phyloP scores from a whole-genome alignment of 2,329 filamentous ascomycete genomes.

The Penicillium verrucosum region DNA sequence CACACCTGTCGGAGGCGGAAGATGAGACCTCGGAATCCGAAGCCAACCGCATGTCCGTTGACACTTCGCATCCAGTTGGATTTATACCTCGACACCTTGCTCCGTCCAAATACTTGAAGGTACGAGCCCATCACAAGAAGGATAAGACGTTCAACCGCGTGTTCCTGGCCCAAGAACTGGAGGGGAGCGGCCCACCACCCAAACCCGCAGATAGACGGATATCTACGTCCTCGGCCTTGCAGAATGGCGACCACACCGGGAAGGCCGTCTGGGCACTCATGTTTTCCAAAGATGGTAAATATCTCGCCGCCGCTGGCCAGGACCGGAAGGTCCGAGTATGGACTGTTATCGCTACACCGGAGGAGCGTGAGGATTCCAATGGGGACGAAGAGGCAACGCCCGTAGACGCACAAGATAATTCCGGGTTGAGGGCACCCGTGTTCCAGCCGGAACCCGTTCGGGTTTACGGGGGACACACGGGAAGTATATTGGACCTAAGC shows the following conservation, averaged over 20 bases:
- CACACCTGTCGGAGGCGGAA: slow-evolving; percentile 46
- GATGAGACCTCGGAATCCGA: slow-evolving; percentile 68
- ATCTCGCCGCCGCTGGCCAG: slow-evolving; percentile 86
- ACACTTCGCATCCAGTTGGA: slow-evolving; percentile 72
- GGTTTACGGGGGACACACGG: slow-evolving; percentile 79
- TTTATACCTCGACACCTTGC: slow-evolving; percentile 86
- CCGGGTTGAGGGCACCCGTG: slow-evolving; percentile 81
- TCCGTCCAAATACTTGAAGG: slow-evolving; percentile 85
- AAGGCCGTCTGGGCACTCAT: slow-evolving; percentile 87
- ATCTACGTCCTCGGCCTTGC: slow-evolving; percentile 23
- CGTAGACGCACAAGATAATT: slow-evolving; percentile 47
- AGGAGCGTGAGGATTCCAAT: slow-evolving; percentile 73
- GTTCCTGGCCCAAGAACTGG: slow-evolving; percentile 90
- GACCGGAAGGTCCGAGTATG: slow-evolving; percentile 84
- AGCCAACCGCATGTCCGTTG: slow-evolving; percentile 70
- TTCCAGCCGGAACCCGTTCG: slow-evolving; percentile 75
- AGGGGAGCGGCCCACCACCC: slow-evolving; percentile 50
- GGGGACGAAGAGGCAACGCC: slow-evolving; percentile 60
- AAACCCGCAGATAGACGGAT: slow-evolving; percentile 31
- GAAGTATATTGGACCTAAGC: slow-evolving; percentile 83
- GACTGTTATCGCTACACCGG: slow-evolving; percentile 77
- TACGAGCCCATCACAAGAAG: slow-evolving; percentile 77
- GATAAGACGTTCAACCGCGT: slow-evolving; percentile 76
- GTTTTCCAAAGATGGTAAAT: slow-evolving; percentile 88
- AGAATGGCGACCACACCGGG: slow-evolving; percentile 35